Base-by-base conservation (phyloP, 108 stramenopile species). In the Pseudonitzschia multiseries region DNA sequence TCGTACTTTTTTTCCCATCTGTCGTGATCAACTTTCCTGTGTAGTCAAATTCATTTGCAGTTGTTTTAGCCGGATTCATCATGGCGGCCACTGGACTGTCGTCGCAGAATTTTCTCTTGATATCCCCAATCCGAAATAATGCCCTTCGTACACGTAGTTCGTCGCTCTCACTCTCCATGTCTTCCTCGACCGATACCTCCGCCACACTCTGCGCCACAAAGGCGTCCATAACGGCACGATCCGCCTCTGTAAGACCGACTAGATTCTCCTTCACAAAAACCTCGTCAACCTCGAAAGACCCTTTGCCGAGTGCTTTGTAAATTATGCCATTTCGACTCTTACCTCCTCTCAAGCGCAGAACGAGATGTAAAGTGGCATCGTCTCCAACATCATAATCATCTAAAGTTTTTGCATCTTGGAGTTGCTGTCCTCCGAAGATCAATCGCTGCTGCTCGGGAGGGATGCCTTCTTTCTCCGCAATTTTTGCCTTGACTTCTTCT, bases 401-500 rank as follows among this genome's bases (percentile, higher is more conserved):
- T 24, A 97, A 76, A 29, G 93, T 92, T 83, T 97, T 97, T 33
- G 83, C 83, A 79, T 93, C 95, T 71, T 95, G 90, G 31, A 97
- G 85, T 82, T 96, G 96, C 83, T 97, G 94, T 20, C 96, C 96
- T 32, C 95, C 96, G 77, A 96, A 97, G 63, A 97, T 97, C n/a
- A 96, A 80, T 43, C 95, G 82, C 69, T 97, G 96, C 72, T 97
- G 96, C 64, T 96, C 96, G 21, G 93, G 80, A 40, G 96, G 96
- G 57, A 96, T 95, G 15, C 96, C 95, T 84, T 97, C 96, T 74
- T 96, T 98, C 78, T 98, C 96, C 15, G 94, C 81, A 78, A 98
- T 98, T 71, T 98, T 98, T 13, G 96, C 94, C 86, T 98, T 98
- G 64, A 98, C 92, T 66, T 95, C 96, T 76, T 98, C 97, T 69